Base-by-base conservation (phyloP, 179 eudicot species). In the Drosera spatulata region DNA sequence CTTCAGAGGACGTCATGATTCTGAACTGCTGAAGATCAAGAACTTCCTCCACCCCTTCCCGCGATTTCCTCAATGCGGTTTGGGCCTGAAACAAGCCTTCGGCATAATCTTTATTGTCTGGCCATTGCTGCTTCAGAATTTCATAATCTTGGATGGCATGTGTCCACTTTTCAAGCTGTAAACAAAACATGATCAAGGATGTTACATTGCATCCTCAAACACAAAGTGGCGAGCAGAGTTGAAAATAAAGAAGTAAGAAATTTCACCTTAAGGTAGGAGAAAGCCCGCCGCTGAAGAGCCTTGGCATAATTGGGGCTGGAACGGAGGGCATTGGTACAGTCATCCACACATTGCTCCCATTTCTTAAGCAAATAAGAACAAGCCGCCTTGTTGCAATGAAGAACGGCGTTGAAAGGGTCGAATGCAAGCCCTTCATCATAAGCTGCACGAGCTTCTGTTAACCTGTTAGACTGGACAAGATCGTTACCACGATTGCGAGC, bases 401-500 rank as follows among this genome's bases (percentile, higher is more conserved):
- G 88, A 71, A 94, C 88, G 2, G 99, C 74, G 65, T 79, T 94
- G 55, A 75, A 78, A 39, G 97, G 87, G 64, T 94, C 94, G 38
- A 79, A 71, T 65, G 65, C 80, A 43, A 94, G 81, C 66, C 99
- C 99, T 75, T 94, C 99, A 33, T 80, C 90, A 67, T 94, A 94
- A 51, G 99, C 95, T 38, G 84, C 66, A 62, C 87, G 81, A 39
- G 99, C 99, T 78, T 94, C 97, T 9, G 97, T 85, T 62, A 66
- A 76, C 71, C 95, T 83, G 69, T 85, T 95, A 2, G 91, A 74
- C 68, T 82, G 85, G 64, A 82, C 90, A 9, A 86, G 86, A 65
- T 85, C 94, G 63, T 94, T 94, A 61, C 99, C 99, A 61, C 91
- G 99, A 37, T 72, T 64, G 58, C 96, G 94, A 58, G 97, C 86